Conservation (phyloP, 331 rosid species). For the Quercus tomentella region DNA sequence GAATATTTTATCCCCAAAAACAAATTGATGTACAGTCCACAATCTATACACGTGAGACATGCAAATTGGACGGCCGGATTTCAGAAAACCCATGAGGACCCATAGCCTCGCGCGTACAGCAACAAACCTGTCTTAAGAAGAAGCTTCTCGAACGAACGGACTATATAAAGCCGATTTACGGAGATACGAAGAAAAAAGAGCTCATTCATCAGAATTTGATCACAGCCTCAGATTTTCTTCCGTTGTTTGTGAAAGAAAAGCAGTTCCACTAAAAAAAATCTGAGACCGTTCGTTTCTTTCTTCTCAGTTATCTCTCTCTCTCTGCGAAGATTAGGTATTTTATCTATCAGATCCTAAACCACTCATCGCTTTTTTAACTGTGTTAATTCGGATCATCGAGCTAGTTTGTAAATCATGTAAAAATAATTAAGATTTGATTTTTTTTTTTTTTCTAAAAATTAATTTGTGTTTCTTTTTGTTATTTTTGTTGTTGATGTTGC, state of each 20-base stretch:
- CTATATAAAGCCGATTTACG: too few relatives aligned
- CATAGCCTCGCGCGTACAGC: background rate
- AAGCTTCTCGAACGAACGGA: background rate
- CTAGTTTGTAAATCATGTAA: too few relatives aligned
- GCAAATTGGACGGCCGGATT: background rate
- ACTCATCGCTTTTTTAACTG: background rate
- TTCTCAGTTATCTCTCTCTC: background rate
- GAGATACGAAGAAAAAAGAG: fast-evolving
- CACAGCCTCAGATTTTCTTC: background rate
- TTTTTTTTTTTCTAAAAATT: background rate
- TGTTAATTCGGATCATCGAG: background rate
- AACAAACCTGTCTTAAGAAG: background rate
- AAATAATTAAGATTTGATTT: too few relatives aligned
- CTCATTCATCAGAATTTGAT: background rate
- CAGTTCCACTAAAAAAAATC: background rate
- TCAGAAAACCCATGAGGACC: background rate
- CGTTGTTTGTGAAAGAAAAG: background rate
- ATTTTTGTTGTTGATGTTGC: background rate
- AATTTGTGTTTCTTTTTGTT: background rate
- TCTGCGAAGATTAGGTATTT: background rate
- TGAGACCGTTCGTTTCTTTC: background rate
- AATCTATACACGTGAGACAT: background rate
- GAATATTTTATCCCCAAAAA: too few relatives aligned
- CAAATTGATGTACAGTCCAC: too few relatives aligned
- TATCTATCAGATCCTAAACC: background rate